Conservation (phyloP, 2,329 filamentous ascomycete species). For the Coniochaeta sp. region DNA sequence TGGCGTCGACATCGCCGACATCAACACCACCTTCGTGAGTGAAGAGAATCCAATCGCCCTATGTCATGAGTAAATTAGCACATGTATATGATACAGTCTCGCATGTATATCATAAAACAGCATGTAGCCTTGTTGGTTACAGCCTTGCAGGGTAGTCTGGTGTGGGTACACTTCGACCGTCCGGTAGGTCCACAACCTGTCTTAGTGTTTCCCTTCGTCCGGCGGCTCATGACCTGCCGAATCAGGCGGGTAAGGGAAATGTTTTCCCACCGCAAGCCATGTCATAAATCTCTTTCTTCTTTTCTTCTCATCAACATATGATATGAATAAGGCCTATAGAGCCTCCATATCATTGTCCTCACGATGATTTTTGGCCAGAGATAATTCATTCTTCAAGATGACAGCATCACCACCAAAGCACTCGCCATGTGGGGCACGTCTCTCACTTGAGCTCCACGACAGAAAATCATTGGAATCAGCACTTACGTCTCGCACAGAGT, state of each 20-base stretch:
- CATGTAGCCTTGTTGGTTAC: neutral
- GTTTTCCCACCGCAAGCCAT: neutral
- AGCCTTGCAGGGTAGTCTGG: neutral
- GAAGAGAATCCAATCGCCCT: conserved; percentile 99
- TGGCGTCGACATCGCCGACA: conserved; percentile 96
- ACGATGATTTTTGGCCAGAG: neutral
- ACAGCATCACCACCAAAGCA: neutral
- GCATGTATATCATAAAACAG: neutral
- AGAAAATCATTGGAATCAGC: conserved; percentile 12
- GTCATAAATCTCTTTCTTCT: neutral
- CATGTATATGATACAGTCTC: neutral
- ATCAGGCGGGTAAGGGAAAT: neutral
- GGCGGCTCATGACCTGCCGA: neutral
- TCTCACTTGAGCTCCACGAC: neutral
- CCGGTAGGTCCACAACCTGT: neutral
- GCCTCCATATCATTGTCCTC: neutral
- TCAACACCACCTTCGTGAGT: conserved; percentile 99
- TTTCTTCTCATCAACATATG: neutral
- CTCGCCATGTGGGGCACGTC: conserved; percentile 1
- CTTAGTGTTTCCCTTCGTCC: conserved; percentile 3
- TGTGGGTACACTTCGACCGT: neutral
- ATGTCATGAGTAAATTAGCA: conserved; percentile 8
- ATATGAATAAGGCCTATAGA: neutral
- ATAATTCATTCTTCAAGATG: neutral
- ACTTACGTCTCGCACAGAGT: conserved; percentile 98